Evolutionary conservation across 202 grass and related monocot species (phyloP).

Genomic region (Cymbopogon flexuosus): DNA sequence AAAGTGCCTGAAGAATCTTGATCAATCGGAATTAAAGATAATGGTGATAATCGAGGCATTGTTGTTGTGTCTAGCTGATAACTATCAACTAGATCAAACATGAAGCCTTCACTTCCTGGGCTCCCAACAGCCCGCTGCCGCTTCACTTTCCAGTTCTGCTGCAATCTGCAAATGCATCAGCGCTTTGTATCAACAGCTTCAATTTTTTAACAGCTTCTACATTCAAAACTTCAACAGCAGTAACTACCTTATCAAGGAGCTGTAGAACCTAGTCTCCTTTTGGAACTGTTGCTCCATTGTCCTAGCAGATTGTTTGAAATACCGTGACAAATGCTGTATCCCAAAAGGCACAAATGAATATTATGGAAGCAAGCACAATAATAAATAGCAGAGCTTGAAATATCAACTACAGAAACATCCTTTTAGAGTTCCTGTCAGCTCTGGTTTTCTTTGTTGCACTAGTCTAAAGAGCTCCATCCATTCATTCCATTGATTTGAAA

Average conservation of each 20-base stretch:
- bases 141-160: constrained; percentile 98
- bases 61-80: constrained; percentile 44
- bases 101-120: constrained; percentile 59
- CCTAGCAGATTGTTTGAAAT: constrained; percentile 84
- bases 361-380: constrained; percentile 4
- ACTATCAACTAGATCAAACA: constrained; percentile 74
- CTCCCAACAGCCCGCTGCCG: constrained; percentile 52
- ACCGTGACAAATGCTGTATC: constrained; percentile 63
- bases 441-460: background rate
- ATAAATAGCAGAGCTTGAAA: background rate
- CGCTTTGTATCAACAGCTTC: background rate
- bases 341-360: constrained; percentile 22
- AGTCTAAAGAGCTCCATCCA: background rate
- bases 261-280: constrained; percentile 82
- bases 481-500: background rate
- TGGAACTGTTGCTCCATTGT: constrained; percentile 78
- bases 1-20: constrained; percentile 64
- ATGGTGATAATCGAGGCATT: constrained; percentile 41
- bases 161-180: constrained; percentile 49
- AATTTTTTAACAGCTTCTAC: background rate
- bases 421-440: background rate
- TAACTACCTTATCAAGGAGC: constrained; percentile 71
- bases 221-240: constrained; percentile 20
- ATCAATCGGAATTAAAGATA: constrained; percentile 56
- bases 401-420: background rate